Percentiles rank a stretch among this genome's conserved stretches.
Evolutionary conservation across 2,329 filamentous ascomycete genomes (phyloP).

Genomic region (Colletotrichum sp.): DNA sequence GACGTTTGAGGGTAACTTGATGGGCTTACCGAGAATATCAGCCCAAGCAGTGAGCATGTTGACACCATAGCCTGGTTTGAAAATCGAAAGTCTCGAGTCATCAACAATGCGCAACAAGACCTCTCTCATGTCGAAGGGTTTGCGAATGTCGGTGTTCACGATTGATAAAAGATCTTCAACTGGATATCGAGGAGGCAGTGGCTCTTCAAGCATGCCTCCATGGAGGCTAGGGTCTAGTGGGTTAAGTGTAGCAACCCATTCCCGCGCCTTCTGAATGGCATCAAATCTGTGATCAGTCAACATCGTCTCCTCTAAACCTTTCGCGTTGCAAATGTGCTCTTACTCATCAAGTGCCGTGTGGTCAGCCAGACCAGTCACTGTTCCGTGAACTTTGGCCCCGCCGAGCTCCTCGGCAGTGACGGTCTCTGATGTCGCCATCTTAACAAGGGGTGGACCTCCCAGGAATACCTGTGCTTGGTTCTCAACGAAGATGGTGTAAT

Average conservation of each 20-base stretch:
- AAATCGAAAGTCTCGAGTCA: slow-evolving; percentile 35
- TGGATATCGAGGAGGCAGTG: neutral
- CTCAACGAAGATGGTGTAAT: neutral
- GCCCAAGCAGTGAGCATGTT: slow-evolving; percentile 28
- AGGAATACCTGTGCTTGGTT: neutral
- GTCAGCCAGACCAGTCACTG: neutral
- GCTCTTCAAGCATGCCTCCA: neutral
- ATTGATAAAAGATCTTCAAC: neutral
- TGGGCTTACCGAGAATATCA: neutral
- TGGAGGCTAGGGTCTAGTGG: neutral
- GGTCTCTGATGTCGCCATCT: neutral
- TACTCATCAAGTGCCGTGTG: neutral
- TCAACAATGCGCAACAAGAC: slow-evolving; percentile 41
- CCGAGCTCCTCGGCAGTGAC: neutral
- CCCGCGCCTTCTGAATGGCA: neutral
- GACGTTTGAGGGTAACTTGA: neutral
- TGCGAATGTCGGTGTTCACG: slow-evolving; percentile 24
- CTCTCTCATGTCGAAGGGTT: slow-evolving; percentile 27
- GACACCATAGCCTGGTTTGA: slow-evolving; percentile 40
- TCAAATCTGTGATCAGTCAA: neutral
- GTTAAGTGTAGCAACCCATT: neutral
- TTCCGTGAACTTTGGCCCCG: neutral
- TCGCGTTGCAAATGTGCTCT: neutral
- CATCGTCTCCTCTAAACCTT: neutral
- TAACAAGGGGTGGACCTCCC: neutral